Evolutionary conservation across 495 filamentous ascomycete species (phyloP).

Genomic region (Xylaria telfairii): DNA sequence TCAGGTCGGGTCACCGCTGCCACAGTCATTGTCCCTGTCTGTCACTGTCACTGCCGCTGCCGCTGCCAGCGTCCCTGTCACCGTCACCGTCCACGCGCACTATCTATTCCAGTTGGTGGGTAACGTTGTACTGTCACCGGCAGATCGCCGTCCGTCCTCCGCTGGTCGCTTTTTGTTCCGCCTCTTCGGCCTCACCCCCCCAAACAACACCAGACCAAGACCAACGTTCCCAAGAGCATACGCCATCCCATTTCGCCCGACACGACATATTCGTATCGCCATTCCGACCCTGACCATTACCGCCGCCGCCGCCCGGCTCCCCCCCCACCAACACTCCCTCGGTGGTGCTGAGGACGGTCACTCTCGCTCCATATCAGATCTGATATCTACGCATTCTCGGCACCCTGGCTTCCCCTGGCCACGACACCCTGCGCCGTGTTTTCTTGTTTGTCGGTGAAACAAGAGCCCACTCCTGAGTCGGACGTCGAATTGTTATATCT

Average conservation of each 20-base stretch:
- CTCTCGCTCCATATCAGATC: background rate
- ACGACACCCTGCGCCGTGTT: background rate
- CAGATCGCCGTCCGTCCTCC: slow-evolving; percentile 6
- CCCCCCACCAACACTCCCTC: background rate
- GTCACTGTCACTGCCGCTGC: background rate
- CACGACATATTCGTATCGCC: background rate
- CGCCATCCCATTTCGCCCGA: background rate
- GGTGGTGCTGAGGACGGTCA: background rate
- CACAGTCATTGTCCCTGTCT: background rate
- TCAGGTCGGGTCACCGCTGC: background rate
- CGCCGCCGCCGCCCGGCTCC: slow-evolving; percentile 4
- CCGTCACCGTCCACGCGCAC: background rate
- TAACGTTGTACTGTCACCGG: background rate
- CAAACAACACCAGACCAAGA: background rate
- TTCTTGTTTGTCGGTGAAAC: background rate
- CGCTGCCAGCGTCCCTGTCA: no score
- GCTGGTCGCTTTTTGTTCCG: slow-evolving; percentile 23
- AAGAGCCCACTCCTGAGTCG: background rate
- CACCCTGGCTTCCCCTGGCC: background rate
- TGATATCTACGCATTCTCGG: background rate
- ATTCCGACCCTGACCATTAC: background rate
- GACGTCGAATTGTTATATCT: background rate
- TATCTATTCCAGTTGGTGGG: background rate
- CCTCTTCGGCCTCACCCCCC: slow-evolving; percentile 8
- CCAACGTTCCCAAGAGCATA: background rate